phyloP scores from a whole-genome alignment of 2,329 filamentous ascomycete species.

The Apiospora marii region DNA sequence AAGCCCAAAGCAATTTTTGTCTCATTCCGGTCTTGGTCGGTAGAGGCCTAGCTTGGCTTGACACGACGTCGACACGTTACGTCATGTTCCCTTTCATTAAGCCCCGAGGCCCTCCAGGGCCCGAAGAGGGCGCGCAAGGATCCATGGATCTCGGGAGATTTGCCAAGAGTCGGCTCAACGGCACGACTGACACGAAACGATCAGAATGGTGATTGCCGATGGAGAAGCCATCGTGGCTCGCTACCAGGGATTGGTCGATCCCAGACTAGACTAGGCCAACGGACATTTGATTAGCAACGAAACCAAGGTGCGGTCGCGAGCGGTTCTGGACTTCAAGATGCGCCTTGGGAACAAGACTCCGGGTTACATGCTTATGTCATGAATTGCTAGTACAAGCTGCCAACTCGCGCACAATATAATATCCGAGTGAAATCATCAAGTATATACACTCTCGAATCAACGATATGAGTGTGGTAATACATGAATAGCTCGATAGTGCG shows the following conservation, averaged over 20 bases:
- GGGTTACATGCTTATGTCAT: too few species aligned
- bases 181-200: not conserved
- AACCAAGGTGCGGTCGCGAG: not conserved
- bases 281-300: conserved; percentile 9
- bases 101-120: not conserved
- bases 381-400: too few species aligned
- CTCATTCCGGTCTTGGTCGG: conserved; percentile 5
- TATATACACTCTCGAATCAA: too few species aligned
- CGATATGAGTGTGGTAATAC: too few species aligned
- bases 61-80: conserved; percentile 12
- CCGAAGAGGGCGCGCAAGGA: not conserved
- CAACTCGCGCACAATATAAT: too few species aligned
- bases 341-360: too few species aligned
- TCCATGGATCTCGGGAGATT: conserved; percentile 2
- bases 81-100: conserved; percentile 1
- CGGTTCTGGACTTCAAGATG: not conserved
- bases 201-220: not conserved
- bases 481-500: too few species aligned
- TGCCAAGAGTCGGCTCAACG: conserved; percentile 21
- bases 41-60: not conserved
- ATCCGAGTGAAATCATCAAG: too few species aligned
- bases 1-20: conserved; percentile 11
- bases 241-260: not conserved
- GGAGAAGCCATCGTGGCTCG: conserved; percentile 1
- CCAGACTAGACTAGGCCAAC: not conserved